Evolutionary conservation across 495 filamentous ascomycete genomes (phyloP).

Genomic region (Aspergillus ellipticus): DNA sequence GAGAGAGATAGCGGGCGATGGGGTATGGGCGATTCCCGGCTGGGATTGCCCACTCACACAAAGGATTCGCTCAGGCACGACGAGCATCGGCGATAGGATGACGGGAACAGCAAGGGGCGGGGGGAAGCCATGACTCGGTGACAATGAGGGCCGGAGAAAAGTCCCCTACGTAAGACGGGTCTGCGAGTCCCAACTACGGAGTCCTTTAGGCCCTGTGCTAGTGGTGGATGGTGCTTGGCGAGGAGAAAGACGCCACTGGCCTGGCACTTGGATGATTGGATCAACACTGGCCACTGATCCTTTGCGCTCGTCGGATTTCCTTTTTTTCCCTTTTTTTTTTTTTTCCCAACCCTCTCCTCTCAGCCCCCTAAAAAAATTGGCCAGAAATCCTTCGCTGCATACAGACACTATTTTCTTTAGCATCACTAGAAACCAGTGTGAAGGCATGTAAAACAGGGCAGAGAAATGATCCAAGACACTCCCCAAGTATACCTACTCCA

Average conservation of each 20-base stretch:
- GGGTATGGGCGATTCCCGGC: background rate
- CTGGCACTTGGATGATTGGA: no score
- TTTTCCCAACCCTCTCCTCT: no score
- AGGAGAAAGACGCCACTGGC: slow-evolving; percentile 6
- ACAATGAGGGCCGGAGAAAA: slow-evolving; percentile 10
- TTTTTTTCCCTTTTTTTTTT: slow-evolving; percentile 4
- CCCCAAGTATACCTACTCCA: no score
- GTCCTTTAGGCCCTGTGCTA: no score
- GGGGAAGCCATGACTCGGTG: slow-evolving; percentile 10
- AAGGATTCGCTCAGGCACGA: slow-evolving; percentile 2
- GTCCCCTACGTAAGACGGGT: slow-evolving; percentile 17
- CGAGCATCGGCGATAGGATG: background rate
- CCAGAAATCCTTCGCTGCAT: background rate
- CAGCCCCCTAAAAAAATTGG: no score
- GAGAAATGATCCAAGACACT: background rate
- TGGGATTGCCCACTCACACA: background rate
- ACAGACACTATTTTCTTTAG: no score
- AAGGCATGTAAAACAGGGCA: no score
- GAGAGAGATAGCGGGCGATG: background rate
- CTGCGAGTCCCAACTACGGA: no score
- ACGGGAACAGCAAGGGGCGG: background rate
- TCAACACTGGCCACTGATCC: background rate
- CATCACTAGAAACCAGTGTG: no score
- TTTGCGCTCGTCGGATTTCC: background rate
- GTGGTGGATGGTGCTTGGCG: slow-evolving; percentile 8